Evolutionary conservation across 495 filamentous ascomycete species (phyloP).

Genomic region (Talaromyces proteolyticus): DNA sequence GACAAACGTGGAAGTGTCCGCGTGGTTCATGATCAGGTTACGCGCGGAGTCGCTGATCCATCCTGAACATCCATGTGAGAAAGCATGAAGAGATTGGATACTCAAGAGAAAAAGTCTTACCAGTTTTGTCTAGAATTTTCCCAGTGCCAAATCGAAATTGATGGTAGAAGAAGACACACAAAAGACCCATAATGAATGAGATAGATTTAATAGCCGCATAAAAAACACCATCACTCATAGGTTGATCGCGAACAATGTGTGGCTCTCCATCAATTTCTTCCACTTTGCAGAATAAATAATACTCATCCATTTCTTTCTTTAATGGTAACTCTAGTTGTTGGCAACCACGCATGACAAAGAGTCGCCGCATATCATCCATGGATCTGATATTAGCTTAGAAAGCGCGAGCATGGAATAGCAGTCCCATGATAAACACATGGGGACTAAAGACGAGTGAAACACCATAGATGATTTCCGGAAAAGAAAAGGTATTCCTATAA

Average conservation of each 20-base stretch:
- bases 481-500: conserved; percentile 17
- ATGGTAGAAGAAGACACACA: conserved; percentile 13
- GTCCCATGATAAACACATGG: conserved; percentile 17
- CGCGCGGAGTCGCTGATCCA: conserved; percentile 29
- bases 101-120: not conserved
- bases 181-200: conserved; percentile 14
- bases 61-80: conserved; percentile 9
- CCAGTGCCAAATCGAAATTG: conserved; percentile 9
- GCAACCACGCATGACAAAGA: conserved; percentile 11
- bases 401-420: conserved; percentile 14
- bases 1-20: not conserved
- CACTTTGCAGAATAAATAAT: conserved; percentile 19
- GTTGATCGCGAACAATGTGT: too few species aligned
- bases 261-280: conserved; percentile 9
- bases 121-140: conserved; percentile 16
- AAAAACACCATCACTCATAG: too few species aligned
- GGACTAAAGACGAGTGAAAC: conserved; percentile 19
- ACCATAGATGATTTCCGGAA: conserved; percentile 22
- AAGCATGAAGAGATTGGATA: not conserved
- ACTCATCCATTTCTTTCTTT: conserved; percentile 11
- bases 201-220: conserved; percentile 9
- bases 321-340: conserved; percentile 17
- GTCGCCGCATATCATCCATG: conserved; percentile 16
- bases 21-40: conserved; percentile 34
- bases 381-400: conserved; percentile 15